These are phyloP conservation scores for Capsicum rhomboideum DNA, from an alignment of 257 asterid genomes.

Conservation along the genomic window DNA sequence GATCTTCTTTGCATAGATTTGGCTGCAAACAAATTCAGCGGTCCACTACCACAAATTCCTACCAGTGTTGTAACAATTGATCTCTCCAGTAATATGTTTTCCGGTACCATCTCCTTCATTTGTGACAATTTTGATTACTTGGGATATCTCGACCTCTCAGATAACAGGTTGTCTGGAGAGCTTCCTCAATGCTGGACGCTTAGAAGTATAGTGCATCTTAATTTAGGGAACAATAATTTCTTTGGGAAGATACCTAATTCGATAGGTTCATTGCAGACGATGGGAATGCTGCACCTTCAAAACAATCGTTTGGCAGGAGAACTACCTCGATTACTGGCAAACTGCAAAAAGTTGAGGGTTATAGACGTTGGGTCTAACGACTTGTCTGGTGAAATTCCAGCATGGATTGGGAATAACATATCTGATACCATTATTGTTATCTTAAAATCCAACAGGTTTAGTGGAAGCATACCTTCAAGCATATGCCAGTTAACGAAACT, in stretches of 20 bases:
- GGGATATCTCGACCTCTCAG: constrained; percentile 10
- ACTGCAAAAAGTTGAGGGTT: background rate
- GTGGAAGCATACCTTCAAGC: constrained; percentile 6
- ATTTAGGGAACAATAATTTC: constrained; percentile 22
- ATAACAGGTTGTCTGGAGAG: constrained; percentile 7
- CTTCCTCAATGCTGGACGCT: constrained; percentile 12
- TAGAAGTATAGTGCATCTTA: background rate
- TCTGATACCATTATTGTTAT: constrained; percentile 10
- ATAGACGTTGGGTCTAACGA: constrained; percentile 17
- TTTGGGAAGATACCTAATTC: constrained; percentile 8
- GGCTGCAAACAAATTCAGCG: constrained; percentile 4
- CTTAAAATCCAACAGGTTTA: constrained; percentile 17
- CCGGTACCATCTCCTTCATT: background rate
- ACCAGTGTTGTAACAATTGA: background rate
- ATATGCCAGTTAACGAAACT: background rate
- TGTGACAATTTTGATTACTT: background rate
- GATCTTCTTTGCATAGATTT: background rate
- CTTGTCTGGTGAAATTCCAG: constrained; percentile 18
- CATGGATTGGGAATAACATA: constrained; percentile 20
- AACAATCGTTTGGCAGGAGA: constrained; percentile 22
- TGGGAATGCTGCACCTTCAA: constrained; percentile 9
- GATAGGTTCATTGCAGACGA: background rate
- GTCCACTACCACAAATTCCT: background rate
- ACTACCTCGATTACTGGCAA: constrained; percentile 9
- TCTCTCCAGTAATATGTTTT: constrained; percentile 14